Conservation (phyloP, 148 eudicot genomes). For the Fagopyrum tataricum region DNA sequence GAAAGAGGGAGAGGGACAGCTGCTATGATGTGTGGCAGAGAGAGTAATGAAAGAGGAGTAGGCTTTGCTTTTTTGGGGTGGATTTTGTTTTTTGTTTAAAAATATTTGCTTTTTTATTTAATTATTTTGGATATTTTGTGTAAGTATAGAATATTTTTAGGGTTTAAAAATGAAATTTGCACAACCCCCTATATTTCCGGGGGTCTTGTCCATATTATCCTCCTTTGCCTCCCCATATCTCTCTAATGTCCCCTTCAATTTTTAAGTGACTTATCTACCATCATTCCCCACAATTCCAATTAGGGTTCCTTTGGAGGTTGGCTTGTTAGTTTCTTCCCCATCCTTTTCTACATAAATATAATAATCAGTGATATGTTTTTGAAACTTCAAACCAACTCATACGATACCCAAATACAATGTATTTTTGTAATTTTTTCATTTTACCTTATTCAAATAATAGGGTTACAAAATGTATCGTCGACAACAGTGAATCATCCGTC, state of each 20-base stretch:
- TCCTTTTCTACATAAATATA: neutral
- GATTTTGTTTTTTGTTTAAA: neutral
- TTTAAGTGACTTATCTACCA: neutral
- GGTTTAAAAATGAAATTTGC: conserved; percentile 15
- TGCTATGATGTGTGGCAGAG: conserved; percentile 47
- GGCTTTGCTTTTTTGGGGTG: conserved; percentile 1
- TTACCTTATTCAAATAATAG: no score
- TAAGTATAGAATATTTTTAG: conserved; percentile 5
- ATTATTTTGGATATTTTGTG: conserved; percentile 8
- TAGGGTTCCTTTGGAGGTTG: neutral
- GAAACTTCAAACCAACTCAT: no score
- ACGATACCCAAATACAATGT: no score
- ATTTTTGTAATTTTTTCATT: no score
- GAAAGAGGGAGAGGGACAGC: conserved; percentile 28
- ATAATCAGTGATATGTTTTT: neutral
- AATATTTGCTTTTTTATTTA: neutral
- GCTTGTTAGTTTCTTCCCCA: neutral
- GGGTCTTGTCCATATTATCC: conserved; percentile 31
- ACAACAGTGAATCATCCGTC: no score
- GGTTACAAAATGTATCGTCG: no score
- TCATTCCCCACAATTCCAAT: conserved; percentile 12
- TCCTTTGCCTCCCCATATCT: conserved; percentile 16
- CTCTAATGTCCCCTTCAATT: conserved; percentile 24
- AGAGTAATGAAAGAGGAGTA: conserved; percentile 16
- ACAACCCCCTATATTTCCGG: conserved; percentile 50